Conservation (phyloP, 345 rosid species). For the Salix udensis region DNA sequence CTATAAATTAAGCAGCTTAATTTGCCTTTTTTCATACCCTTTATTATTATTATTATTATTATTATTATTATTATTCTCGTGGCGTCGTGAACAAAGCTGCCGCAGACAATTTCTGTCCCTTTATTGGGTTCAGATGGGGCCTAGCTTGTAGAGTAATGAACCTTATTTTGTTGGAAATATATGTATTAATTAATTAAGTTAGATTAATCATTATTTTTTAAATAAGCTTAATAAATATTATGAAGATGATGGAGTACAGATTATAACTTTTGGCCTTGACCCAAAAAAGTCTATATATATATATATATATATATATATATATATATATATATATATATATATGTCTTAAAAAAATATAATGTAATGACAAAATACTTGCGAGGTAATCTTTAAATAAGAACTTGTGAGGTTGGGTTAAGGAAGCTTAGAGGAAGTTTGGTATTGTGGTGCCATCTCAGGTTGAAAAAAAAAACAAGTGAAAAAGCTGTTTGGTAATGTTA, state of each 20-base stretch:
- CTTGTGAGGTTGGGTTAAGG: neutral
- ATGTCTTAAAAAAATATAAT: no score
- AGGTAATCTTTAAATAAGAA: neutral
- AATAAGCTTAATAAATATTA: no score
- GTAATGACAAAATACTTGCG: no score
- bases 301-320: no score
- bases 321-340: no score
- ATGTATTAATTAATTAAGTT: neutral
- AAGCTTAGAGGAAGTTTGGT: neutral
- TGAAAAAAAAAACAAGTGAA: no score
- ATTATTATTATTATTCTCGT: neutral
- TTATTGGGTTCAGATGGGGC: neutral
- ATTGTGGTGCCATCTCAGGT: no score
- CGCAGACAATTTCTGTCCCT: neutral
- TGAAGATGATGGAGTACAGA: neutral
- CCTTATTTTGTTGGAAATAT: neutral
- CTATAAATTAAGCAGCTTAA: neutral
- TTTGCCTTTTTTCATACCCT: neutral
- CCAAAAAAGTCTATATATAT: neutral
- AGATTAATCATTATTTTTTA: no score
- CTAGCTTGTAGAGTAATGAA: neutral
- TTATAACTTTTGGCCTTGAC: neutral
- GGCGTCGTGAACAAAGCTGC: neutral
- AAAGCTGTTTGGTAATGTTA: no score
- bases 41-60: neutral